These are phyloP conservation scores for Sporisorium scitamineum DNA, from an alignment of 1,284 basidiomycete species.

Conservation along the genomic window DNA sequence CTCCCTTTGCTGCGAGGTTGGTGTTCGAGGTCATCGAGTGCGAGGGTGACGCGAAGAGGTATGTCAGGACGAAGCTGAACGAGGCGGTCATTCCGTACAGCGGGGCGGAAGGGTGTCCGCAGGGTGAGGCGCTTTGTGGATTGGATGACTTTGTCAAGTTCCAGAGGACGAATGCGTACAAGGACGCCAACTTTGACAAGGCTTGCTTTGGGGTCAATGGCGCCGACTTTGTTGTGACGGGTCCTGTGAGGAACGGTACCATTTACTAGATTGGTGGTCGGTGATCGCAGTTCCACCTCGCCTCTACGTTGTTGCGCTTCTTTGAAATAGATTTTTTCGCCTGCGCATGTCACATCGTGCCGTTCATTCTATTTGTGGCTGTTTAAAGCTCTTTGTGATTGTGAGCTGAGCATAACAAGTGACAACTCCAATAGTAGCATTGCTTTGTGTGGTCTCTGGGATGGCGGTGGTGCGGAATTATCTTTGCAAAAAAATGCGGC, in stretches of 20 bases:
- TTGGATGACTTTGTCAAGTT: conserved; percentile 78
- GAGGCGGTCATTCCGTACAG: conserved; percentile 87
- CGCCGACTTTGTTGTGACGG: conserved; percentile 56
- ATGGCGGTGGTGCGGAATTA: too few relatives aligned
- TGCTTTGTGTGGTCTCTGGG: too few relatives aligned
- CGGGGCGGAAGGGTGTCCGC: conserved; percentile 76
- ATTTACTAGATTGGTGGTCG: conserved; percentile 20
- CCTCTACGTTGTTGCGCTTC: neutral
- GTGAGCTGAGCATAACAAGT: too few relatives aligned
- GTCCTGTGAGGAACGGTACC: conserved; percentile 53
- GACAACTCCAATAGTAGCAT: too few relatives aligned
- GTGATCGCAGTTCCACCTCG: neutral
- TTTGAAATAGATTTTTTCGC: neutral
- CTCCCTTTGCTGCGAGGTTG: conserved; percentile 55
- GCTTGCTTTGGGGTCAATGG: conserved; percentile 61
- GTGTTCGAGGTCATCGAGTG: conserved; percentile 59
- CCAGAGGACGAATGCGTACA: conserved; percentile 46
- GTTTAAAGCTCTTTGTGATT: too few relatives aligned
- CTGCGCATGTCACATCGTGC: too few relatives aligned
- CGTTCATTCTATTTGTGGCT: too few relatives aligned
- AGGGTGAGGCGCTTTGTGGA: conserved; percentile 83
- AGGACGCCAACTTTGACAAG: conserved; percentile 59
- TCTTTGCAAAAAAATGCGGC: neutral
- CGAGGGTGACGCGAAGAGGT: conserved; percentile 69
- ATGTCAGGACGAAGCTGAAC: conserved; percentile 85